Conservation (phyloP, 2,329 filamentous ascomycete genomes). For the Penicillium concentricum region DNA sequence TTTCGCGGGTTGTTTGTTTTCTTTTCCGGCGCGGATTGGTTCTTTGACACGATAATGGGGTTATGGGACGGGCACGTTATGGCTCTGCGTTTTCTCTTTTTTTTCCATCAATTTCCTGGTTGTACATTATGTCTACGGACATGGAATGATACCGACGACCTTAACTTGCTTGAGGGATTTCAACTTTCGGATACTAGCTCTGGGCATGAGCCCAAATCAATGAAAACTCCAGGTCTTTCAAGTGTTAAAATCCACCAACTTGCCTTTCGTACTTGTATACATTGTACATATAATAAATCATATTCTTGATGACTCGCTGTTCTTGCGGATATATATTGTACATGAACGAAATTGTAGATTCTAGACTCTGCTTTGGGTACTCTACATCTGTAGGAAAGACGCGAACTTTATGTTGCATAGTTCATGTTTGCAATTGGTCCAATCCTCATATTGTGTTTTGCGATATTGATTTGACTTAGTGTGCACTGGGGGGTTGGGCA, state of each 20-base stretch:
- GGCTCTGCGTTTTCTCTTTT: constrained; percentile 55
- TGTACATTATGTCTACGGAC: constrained; percentile 63
- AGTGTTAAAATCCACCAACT: neutral
- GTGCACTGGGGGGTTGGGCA: constrained; percentile 25
- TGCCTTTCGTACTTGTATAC: neutral
- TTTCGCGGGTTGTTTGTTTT: constrained; percentile 44
- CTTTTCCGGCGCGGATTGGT: constrained; percentile 74
- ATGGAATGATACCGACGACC: constrained; percentile 48
- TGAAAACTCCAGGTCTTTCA: constrained; percentile 25
- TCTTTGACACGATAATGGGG: constrained; percentile 71
- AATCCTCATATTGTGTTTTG: neutral
- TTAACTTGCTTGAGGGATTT: constrained; percentile 35
- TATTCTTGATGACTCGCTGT: no score
- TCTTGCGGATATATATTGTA: neutral
- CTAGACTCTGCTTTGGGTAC: neutral
- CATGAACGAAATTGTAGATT: neutral
- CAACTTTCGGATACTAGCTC: constrained; percentile 24
- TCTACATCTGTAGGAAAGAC: neutral
- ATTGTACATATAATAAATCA: neutral
- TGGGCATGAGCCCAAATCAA: constrained; percentile 23
- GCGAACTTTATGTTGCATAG: neutral
- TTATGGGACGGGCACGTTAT: constrained; percentile 62
- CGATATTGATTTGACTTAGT: constrained; percentile 16
- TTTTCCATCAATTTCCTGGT: constrained; percentile 47
- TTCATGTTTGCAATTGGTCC: neutral